phyloP scores from a whole-genome alignment of 1,139 yeast species.

The Lodderomyces oxycetoniae region DNA sequence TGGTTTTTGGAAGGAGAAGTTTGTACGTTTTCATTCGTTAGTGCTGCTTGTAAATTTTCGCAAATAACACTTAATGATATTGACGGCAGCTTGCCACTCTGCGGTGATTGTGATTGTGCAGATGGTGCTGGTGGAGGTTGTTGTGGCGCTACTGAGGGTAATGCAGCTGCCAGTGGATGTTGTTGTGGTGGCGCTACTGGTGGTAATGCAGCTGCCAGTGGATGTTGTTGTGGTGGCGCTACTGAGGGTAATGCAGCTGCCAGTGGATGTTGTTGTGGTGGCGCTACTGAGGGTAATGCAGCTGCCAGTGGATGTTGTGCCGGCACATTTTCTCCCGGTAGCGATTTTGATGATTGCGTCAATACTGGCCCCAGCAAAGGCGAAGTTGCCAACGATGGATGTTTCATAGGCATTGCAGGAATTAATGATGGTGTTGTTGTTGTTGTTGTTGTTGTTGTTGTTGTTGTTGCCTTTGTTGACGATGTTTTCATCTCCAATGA shows the following conservation, averaged over 20 bases:
- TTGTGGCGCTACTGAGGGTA: conserved; percentile 1
- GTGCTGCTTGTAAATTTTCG: conserved; percentile 18
- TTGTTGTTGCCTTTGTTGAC: not conserved
- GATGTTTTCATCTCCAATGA: too few relatives aligned
- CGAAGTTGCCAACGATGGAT: not conserved
- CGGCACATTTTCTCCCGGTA: not conserved
- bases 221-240: not conserved
- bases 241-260: not conserved
- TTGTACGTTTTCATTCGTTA: conserved; percentile 16
- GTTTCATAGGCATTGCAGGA: not conserved
- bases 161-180: not conserved
- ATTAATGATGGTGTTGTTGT: not conserved
- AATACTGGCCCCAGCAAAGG: too few relatives aligned
- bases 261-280: not conserved
- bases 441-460: not conserved
- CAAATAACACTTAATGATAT: conserved; percentile 15
- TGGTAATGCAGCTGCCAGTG: not conserved
- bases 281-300: not conserved
- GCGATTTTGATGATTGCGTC: not conserved
- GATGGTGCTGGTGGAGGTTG: not conserved
- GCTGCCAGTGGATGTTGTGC: not conserved
- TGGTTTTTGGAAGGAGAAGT: not conserved
- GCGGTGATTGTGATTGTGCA: not conserved
- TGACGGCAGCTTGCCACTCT: conserved; percentile 24
- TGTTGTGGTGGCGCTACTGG: not conserved